Conservation (phyloP, 2,329 filamentous ascomycete genomes). For the Diaporthe citrichinensis region DNA sequence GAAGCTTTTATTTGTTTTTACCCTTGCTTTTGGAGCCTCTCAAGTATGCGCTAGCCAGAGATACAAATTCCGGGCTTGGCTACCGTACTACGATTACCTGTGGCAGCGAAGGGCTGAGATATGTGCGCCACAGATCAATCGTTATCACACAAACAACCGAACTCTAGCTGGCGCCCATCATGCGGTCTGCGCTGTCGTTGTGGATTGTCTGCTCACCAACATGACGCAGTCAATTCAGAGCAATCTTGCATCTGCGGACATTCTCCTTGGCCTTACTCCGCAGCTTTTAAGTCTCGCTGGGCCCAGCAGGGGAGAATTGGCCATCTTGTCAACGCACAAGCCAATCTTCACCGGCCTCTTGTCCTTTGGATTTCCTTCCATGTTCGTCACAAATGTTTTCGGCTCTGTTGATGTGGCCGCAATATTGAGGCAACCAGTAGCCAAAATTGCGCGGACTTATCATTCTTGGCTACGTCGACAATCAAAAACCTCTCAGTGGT, state of each 20-base stretch:
- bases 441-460: not conserved
- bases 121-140: not conserved
- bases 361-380: slow-evolving; percentile 24
- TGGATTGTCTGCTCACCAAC: slow-evolving; percentile 19
- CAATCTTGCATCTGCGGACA: slow-evolving; percentile 25
- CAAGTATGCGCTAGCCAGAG: not conserved
- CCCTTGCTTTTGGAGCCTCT: not conserved
- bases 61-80: slow-evolving; percentile 16
- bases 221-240: slow-evolving; percentile 2
- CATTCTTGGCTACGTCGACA: not conserved
- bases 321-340: not conserved
- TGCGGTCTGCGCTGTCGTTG: slow-evolving; percentile 5
- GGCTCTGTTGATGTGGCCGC: not conserved
- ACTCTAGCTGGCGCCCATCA: not conserved
- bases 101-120: not conserved
- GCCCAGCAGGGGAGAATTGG: slow-evolving; percentile 20
- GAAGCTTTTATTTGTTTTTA: not conserved
- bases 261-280: slow-evolving; percentile 12
- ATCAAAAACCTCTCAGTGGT: not conserved
- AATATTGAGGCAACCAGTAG: not conserved
- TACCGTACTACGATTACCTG: slow-evolving; percentile 23
- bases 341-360: not conserved
- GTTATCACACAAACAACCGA: slow-evolving; percentile 10
- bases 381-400: not conserved
- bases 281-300: slow-evolving; percentile 15